These are phyloP conservation scores for Vigna nakashimae DNA, from an alignment of 306 rosid genomes.

Conservation along the genomic window DNA sequence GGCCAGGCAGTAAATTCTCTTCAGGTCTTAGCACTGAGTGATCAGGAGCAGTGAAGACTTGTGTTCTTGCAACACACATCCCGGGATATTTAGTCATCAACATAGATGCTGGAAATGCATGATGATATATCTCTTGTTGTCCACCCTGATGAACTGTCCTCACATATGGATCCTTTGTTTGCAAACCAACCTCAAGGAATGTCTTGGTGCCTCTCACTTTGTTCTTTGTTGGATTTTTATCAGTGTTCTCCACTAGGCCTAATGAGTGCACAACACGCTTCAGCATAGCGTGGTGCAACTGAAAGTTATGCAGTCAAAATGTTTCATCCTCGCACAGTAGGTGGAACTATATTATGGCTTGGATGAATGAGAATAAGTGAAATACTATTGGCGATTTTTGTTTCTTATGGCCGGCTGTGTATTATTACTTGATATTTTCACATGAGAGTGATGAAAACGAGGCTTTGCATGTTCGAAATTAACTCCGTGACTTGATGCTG, in stretches of 20 bases:
- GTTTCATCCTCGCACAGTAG: constrained; percentile 47
- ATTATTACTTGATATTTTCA: constrained; percentile 44
- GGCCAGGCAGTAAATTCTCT: constrained; percentile 60
- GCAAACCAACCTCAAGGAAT: constrained; percentile 38
- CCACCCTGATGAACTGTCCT: constrained; percentile 68
- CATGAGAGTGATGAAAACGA: constrained; percentile 51
- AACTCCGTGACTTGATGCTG: constrained; percentile 38
- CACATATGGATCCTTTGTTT: constrained; percentile 50
- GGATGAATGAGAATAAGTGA: constrained; percentile 9
- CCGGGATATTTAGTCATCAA: constrained; percentile 70
- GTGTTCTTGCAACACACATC: constrained; percentile 56
- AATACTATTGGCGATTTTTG: constrained; percentile 7
- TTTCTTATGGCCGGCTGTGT: constrained; percentile 51
- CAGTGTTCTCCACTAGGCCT: constrained; percentile 45
- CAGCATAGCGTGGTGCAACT: constrained; percentile 54
- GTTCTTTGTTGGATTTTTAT: constrained; percentile 38
- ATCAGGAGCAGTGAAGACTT: constrained; percentile 69
- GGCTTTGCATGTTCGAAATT: constrained; percentile 49
- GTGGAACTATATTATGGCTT: constrained; percentile 6
- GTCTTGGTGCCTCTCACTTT: constrained; percentile 26
- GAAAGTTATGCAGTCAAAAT: constrained; percentile 39
- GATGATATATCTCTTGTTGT: constrained; percentile 49
- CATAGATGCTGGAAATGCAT: constrained; percentile 55
- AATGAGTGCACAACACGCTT: constrained; percentile 51
- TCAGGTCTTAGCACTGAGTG: constrained; percentile 58